Base-by-base conservation (phyloP, 208 protist genomes). In the Zelonia costaricensis region DNA sequence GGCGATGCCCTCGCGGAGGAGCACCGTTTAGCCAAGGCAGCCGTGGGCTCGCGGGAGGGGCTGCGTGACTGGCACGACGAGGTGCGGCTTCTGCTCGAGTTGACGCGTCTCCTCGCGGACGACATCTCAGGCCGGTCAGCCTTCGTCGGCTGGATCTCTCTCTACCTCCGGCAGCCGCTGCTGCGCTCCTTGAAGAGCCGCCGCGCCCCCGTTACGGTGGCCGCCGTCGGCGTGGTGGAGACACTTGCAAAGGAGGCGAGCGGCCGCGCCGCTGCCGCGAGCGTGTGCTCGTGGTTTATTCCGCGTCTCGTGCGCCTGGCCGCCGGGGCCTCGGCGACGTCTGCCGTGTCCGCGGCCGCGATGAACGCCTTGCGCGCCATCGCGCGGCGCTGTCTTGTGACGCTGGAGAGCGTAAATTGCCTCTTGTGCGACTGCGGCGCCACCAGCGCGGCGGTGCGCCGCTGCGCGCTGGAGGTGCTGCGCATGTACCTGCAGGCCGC, bases 271-370 rank as follows among this genome's bases (percentile, higher is more conserved):
- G 44, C 47, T 16, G 43, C 46, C 12, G 58, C 69, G 1, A 52
- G 44, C 4, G 31, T 76, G 22, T 74, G 75, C 46, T 67, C 57
- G 51, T 88, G 82, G 82, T 86, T 88, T 62, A 51, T 91, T 7
- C 30, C 68, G 2, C 52, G 73, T 3, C 47, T 91, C 7, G 30
- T 87, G 20, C 35, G 53, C 12, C n/a, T 75, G 12, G 82, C 84
- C 10, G 57, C 62, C 2, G 74, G 69, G 30, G 68, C 71, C 13
- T 74, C 62, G 5, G 44, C 23, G 1, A 44, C 61, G 3, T 69
- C 65, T 12, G 35, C 9, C 28, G 56, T 81, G 8, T 54, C 76
- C 3, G 27, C 38, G 0, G 53, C 76, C 16, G 83, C 85, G 0
- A 25, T 48, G 35, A 28, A 51, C 0, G 55, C 74, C 4, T 73